Conservation (phyloP, 148 eudicot species). For the Camellia japonica region DNA sequence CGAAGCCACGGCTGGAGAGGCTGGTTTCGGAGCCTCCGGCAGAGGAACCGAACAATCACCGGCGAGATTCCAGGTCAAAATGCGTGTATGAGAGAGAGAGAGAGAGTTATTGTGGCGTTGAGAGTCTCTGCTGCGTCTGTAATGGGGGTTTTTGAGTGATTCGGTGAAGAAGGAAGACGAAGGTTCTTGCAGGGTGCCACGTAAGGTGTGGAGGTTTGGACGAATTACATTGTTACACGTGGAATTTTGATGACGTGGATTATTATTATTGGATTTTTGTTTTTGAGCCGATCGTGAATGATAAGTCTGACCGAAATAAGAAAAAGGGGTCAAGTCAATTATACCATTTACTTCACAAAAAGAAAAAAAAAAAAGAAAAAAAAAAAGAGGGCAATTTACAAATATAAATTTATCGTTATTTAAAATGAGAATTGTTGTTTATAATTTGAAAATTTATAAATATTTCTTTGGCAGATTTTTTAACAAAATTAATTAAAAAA, state of each 20-base stretch:
- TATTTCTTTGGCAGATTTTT: no score
- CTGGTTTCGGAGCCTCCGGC: slow-evolving; percentile 19
- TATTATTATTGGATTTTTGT: neutral
- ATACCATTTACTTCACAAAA: no score
- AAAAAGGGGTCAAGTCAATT: no score
- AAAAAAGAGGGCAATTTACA: no score
- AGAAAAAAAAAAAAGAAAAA: no score
- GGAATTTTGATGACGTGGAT: neutral
- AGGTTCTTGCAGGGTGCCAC: neutral
- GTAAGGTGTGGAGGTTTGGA: neutral
- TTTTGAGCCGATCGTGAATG: neutral
- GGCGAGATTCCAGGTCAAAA: neutral
- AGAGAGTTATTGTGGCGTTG: neutral
- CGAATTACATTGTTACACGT: neutral
- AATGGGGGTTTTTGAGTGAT: no score
- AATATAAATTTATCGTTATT: no score
- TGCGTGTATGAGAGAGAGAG: neutral
- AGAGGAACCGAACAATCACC: neutral
- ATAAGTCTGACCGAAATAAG: no score
- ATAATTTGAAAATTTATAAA: no score
- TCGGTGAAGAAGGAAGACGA: neutral
- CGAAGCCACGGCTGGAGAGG: slow-evolving; percentile 65
- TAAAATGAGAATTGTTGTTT: no score
- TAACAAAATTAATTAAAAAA: no score
- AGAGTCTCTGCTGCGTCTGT: no score